phyloP scores from a whole-genome alignment of 805 yeast species.

The Saccharomycopsis schoenii region DNA sequence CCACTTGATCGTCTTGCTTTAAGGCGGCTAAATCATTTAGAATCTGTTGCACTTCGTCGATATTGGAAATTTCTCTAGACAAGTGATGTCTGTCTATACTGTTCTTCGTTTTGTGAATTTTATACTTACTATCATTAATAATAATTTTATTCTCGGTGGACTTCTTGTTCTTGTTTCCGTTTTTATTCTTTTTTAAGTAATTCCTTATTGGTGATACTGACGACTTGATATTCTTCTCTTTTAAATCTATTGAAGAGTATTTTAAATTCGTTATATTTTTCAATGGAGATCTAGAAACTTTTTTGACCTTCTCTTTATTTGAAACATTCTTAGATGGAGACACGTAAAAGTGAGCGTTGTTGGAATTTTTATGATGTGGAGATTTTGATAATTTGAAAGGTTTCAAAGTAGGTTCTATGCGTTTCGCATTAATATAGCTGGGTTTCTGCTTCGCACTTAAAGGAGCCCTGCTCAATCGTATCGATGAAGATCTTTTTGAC shows the following conservation, averaged over 20 bases:
- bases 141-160: background rate
- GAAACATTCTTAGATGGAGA: background rate
- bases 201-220: background rate
- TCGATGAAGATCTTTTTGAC: background rate
- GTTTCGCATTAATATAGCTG: background rate
- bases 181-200: background rate
- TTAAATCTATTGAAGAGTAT: background rate
- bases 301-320: background rate
- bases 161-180: background rate
- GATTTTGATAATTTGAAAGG: background rate
- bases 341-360: background rate
- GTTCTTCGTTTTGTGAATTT: background rate
- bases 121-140: background rate
- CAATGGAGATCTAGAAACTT: background rate
- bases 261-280: background rate
- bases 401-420: background rate
- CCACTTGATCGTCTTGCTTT: background rate
- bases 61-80: background rate
- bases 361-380: background rate
- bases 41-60: background rate
- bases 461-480: background rate
- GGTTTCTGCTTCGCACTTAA: background rate
- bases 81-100: background rate
- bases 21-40: background rate
- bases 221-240: background rate